These are phyloP conservation scores for Populus simonii DNA, from an alignment of 345 rosid genomes.

Conservation along the genomic window DNA sequence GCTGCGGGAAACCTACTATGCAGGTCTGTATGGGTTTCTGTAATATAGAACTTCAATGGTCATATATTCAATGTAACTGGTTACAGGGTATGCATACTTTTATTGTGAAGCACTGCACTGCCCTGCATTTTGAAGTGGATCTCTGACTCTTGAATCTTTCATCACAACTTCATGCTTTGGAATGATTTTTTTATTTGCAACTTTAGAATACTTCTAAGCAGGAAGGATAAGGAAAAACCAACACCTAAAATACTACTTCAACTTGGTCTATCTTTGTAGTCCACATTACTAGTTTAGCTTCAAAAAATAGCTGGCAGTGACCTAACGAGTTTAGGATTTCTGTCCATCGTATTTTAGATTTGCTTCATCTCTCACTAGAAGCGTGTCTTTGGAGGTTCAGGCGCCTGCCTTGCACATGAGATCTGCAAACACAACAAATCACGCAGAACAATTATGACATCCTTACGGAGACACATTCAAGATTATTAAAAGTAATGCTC, in stretches of 20 bases:
- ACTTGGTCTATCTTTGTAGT: not conserved
- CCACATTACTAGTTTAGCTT: not conserved
- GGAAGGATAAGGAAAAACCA: not conserved
- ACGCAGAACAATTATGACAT: not conserved
- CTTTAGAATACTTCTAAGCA: not conserved
- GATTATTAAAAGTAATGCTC: not conserved
- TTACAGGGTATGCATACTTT: not conserved
- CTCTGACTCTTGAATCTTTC: not conserved
- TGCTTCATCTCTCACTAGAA: not conserved
- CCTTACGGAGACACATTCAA: not conserved
- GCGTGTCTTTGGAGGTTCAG: not conserved
- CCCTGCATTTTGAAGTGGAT: not conserved
- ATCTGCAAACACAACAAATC: not conserved
- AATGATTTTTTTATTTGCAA: not conserved
- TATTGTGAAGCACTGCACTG: not conserved
- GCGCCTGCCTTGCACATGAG: not conserved
- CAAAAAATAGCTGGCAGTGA: not conserved
- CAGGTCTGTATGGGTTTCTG: constrained; percentile 39
- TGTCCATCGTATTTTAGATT: not conserved
- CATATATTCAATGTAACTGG: not conserved
- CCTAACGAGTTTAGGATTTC: not conserved
- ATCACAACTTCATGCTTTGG: not conserved
- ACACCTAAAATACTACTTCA: not conserved
- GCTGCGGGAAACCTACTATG: constrained; percentile 52
- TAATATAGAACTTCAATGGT: not conserved